Evolutionary conservation across 2,329 filamentous ascomycete species (phyloP), one percentile per base, ranked within the genome.

Genomic region (Gaeumannomyces tritici): DNA sequence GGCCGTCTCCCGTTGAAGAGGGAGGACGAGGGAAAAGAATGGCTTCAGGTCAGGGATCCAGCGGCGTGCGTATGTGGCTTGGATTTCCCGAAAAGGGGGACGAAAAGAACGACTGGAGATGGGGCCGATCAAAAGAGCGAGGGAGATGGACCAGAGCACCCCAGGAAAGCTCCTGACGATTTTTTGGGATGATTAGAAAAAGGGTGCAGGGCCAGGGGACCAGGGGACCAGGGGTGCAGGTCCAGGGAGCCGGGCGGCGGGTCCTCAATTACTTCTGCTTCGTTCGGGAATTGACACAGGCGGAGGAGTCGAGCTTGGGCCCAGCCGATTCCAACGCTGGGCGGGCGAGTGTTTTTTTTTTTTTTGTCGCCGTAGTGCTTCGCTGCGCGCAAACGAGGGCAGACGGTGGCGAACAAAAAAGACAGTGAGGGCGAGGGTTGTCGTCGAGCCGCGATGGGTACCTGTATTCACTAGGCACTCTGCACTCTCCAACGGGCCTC

Each of bases 161-260:
- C 56, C 31, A 15, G 29, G 31, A 57, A 21, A 60, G 60, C 28
- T 31, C 21, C 51, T 57, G 60, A 55, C 55, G 57, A 59, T 54
- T 51, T 51, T 51, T 51, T 18, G 42, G 42, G 21, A 57, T 62
- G 57, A 62, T 62, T 62, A 62, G n/a, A 62, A 59, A 42, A 62
- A 42, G 58, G 62, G 59, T 58, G 55, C 56, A 47, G 60, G 28
- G 57, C 35, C 62, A 47, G 62, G 62, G 62, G 62, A 21, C 9
- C 61, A 42, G 42, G 42, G 42, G 42, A 21, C 9, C 61, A 42
- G 42, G 42, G 42, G 42, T n/a, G 42, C 18, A 62, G 62, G 51
- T 60, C 62, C 62, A 62, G 57, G 42, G 33, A 31, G 47, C 60
- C 58, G 62, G 58, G 57, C 35, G 33, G 62, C 62, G 62, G 62